phyloP scores from a whole-genome alignment of 495 filamentous ascomycete species.

The Bacidia gigantensis region DNA sequence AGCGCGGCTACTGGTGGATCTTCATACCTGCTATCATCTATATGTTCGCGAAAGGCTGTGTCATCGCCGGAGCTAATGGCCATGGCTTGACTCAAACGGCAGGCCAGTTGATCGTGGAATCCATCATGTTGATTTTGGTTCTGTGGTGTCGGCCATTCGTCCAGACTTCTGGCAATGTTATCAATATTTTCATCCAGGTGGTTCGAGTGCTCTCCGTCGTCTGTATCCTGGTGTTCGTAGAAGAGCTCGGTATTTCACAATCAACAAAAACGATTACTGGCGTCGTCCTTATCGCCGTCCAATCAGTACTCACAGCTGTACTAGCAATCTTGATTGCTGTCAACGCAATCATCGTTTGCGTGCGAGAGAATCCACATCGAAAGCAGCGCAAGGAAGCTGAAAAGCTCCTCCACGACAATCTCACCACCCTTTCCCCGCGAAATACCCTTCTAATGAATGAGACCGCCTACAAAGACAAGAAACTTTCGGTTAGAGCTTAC shows the following conservation, averaged over 20 bases:
- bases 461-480: constrained; percentile 24
- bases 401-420: constrained; percentile 66
- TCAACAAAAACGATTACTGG: constrained; percentile 93
- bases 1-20: constrained; percentile 88
- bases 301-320: constrained; percentile 67
- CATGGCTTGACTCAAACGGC: constrained; percentile 70
- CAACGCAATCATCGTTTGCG: constrained; percentile 72
- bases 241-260: constrained; percentile 78
- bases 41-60: constrained; percentile 78
- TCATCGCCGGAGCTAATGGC: constrained; percentile 77
- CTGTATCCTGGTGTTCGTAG: constrained; percentile 87
- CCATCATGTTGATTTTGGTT: constrained; percentile 52
- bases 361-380: constrained; percentile 79
- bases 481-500: constrained; percentile 31
- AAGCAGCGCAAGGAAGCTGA: constrained; percentile 77
- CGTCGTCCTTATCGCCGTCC: constrained; percentile 76
- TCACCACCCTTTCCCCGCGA: constrained; percentile 80
- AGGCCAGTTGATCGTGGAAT: constrained; percentile 70
- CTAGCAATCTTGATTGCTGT: constrained; percentile 82
- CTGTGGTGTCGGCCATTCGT: constrained; percentile 80
- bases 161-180: constrained; percentile 69
- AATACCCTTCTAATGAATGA: constrained; percentile 71
- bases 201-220: constrained; percentile 86
- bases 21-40: constrained; percentile 88
- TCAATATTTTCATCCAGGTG: constrained; percentile 87